A percentile compares a stretch with the other conserved stretches of the same genome.
Conservation (phyloP, 192 early-diverging fungal species). For the Dispira parvispora region DNA sequence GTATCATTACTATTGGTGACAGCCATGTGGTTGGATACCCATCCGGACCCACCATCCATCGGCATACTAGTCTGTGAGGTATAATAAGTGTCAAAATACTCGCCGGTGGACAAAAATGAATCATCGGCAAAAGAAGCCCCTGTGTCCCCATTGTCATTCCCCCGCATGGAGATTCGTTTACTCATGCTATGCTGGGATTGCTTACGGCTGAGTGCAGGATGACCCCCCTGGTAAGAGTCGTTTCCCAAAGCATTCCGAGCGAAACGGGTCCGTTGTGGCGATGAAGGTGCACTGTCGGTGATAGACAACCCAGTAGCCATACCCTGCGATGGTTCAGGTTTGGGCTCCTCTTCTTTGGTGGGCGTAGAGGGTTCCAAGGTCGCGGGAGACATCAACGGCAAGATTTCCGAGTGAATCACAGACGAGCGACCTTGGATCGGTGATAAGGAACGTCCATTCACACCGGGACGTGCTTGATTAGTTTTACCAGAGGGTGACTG, state of each 20-base stretch:
- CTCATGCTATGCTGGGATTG: background rate
- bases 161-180: background rate
- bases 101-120: constrained; percentile 2
- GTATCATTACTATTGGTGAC: no score
- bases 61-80: no score
- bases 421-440: constrained; percentile 4
- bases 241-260: no score
- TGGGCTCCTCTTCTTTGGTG: no score
- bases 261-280: no score
- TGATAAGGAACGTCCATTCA: background rate
- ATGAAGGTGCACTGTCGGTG: no score
- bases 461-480: background rate
- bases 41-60: no score
- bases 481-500: background rate
- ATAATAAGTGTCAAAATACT: background rate
- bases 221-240: background rate
- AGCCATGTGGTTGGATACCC: no score
- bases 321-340: no score
- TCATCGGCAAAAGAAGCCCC: background rate
- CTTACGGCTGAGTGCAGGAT: background rate
- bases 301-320: no score
- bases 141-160: background rate
- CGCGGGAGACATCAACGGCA: background rate
- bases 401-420: constrained; percentile 2
- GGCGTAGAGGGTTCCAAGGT: background rate